These are phyloP conservation scores for Eragrostis nindensis DNA, from an alignment of 176 grass and related monocot genomes.

Conservation along the genomic window DNA sequence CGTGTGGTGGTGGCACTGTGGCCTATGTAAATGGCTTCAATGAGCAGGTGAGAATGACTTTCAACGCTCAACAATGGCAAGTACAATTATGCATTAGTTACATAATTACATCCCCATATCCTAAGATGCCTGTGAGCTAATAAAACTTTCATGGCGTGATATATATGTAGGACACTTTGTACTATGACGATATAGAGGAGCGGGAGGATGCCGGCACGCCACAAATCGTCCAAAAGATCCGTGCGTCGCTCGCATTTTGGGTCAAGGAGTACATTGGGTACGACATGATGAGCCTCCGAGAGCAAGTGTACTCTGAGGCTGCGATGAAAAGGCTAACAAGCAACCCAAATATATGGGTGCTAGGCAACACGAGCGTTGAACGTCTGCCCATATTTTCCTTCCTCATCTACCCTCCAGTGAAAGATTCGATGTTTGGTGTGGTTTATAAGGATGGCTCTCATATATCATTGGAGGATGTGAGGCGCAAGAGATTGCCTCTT, in stretches of 20 bases:
- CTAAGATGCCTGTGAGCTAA: too few species aligned
- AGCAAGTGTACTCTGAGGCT: background rate
- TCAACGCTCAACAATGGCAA: background rate
- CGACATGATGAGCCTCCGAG: background rate
- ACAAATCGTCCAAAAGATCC: slow-evolving; percentile 44
- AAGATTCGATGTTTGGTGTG: background rate
- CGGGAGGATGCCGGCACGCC: background rate
- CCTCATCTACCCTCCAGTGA: slow-evolving; percentile 44
- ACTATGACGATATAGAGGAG: background rate
- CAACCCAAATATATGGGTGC: slow-evolving; percentile 17
- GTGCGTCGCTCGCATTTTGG: slow-evolving; percentile 32
- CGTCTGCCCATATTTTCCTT: slow-evolving; percentile 75
- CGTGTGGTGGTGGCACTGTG: background rate
- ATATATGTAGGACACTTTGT: background rate
- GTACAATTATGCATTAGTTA: background rate
- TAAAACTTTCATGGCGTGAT: background rate
- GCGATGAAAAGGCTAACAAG: background rate
- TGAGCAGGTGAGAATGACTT: background rate
- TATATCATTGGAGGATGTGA: background rate
- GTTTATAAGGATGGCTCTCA: background rate
- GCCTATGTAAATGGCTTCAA: background rate
- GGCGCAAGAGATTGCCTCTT: slow-evolving; percentile 39
- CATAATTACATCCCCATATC: background rate
- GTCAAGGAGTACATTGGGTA: slow-evolving; percentile 4
- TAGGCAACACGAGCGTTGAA: slow-evolving; percentile 51